Percentiles rank a stretch among this genome's conserved stretches.
Evolutionary conservation across 1,284 basidiomycete species (phyloP).

Genomic region (Waitea zeae): DNA sequence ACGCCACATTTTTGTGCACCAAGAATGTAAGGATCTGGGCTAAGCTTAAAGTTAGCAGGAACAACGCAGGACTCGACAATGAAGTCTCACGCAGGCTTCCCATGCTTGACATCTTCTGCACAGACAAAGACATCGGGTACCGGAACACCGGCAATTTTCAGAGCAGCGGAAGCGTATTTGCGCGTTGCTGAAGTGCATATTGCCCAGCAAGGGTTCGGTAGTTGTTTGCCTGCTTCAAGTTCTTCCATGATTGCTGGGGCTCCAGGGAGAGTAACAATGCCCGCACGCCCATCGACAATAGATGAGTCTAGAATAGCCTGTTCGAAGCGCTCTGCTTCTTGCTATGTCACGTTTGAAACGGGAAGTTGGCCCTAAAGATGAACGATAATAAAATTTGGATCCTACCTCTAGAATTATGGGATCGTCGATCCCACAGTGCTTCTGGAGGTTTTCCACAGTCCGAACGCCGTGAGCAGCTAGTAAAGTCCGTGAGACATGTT

Average conservation of each 20-base stretch:
- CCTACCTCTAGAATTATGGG: constrained; percentile 54
- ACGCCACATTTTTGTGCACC: constrained; percentile 49
- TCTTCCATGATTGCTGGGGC: constrained; percentile 32
- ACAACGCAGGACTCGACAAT: neutral
- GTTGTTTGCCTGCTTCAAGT: constrained; percentile 22
- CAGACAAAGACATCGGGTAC: constrained; percentile 54
- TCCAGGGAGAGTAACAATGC: constrained; percentile 49
- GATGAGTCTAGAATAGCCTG: constrained; percentile 43
- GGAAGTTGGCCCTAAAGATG: constrained; percentile 1
- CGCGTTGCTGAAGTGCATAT: constrained; percentile 54
- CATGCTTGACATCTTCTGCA: constrained; percentile 61
- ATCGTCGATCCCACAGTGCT: constrained; percentile 53
- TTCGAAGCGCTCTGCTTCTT: constrained; percentile 51
- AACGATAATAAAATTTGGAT: no score
- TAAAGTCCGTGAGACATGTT: no score
- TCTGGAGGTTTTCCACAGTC: constrained; percentile 62
- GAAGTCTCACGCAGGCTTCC: constrained; percentile 57
- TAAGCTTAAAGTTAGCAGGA: constrained; percentile 12
- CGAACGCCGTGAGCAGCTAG: constrained; percentile 64
- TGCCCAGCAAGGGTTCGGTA: constrained; percentile 42
- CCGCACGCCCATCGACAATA: constrained; percentile 29
- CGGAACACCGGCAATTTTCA: constrained; percentile 32
- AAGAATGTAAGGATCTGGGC: constrained; percentile 76
- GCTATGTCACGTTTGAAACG: constrained; percentile 16
- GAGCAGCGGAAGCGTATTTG: constrained; percentile 36